Percentiles rank a stretch among this genome's conserved stretches.
Conservation (phyloP, 1,284 basidiomycete genomes). For the Trichosporon sp. region DNA sequence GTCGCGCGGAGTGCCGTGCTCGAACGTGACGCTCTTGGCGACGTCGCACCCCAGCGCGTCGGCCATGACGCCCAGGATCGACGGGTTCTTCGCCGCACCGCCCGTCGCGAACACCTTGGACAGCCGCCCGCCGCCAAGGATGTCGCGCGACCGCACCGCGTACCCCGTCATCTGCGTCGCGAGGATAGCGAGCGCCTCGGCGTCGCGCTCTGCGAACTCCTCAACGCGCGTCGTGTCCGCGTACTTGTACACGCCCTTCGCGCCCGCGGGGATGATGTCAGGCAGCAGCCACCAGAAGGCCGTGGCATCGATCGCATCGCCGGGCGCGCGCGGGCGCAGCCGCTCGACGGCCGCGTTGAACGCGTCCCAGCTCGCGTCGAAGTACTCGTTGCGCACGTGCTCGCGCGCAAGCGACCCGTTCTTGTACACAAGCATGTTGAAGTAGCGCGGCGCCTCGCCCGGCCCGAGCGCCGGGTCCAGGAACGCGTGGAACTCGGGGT, state of each 20-base stretch:
- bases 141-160: slow-evolving; percentile 32
- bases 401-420: slow-evolving; percentile 76
- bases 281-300: slow-evolving; percentile 50
- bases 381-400: slow-evolving; percentile 67
- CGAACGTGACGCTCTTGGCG: slow-evolving; percentile 48
- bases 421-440: slow-evolving; percentile 54
- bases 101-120: slow-evolving; percentile 72
- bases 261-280: slow-evolving; percentile 53
- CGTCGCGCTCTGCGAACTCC: slow-evolving; percentile 45
- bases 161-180: slow-evolving; percentile 71
- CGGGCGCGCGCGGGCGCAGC: slow-evolving; percentile 21
- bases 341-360: slow-evolving; percentile 65
- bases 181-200: slow-evolving; percentile 74
- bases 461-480: slow-evolving; percentile 50
- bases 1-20: neutral
- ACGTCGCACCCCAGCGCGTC: slow-evolving; percentile 72
- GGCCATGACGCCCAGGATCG: slow-evolving; percentile 69
- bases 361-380: slow-evolving; percentile 58
- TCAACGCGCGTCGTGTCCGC: slow-evolving; percentile 28
- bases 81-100: slow-evolving; percentile 69
- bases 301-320: slow-evolving; percentile 53
- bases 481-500: slow-evolving; percentile 53
- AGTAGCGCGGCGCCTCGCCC: slow-evolving; percentile 36
- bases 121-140: slow-evolving; percentile 64
- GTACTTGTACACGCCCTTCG: slow-evolving; percentile 40